Evolutionary conservation across 140 eudicot genomes (phyloP), one percentile per base, ranked within the genome.

Genomic region (Oenanthe javanica): DNA sequence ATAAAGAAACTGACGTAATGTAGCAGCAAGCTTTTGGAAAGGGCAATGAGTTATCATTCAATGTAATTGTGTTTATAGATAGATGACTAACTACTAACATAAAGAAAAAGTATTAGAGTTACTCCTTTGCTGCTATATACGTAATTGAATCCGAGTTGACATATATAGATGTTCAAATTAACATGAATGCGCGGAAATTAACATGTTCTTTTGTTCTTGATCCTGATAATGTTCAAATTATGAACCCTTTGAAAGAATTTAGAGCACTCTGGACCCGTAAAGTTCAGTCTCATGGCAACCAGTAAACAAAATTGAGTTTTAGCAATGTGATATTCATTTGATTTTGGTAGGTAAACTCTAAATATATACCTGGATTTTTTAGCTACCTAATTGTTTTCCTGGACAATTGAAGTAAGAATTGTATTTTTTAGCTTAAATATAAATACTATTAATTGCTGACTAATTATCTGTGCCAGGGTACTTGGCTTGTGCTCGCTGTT

Each of bases 401-500:
- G 77, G 14, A 25, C 50, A 74, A 4, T n/a, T 10, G 0, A 21
- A 25, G 40, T 74, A 47, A n/a, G 12, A 21, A 46, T 38, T 71
- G 16, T 55, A 21, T 40, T 42, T 23, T 52, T 51, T 73, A 66
- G 50, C 63, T 69, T 48, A 13, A 49, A 47, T 9, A 13, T 64
- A 15, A 11, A 38, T 49, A 61, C 69, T 12, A 54, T 46, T 27
- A 18, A 4, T 54, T 61, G 70, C 43, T 49, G 15, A 75, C 23
- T 9, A 47, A 75, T n/a, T n/a, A 27, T 78, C 19, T 74, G 61
- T 75, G 54, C 66, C 36, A 94, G 98, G 98, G 38, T 94, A 94
- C 87, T 86, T 94, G 92, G 87, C 98, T 7, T 94, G 98, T 77
- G 96, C 98, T 0, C 93, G 97, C 47, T 94, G 98, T 84, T 92